These are phyloP conservation scores for Aspergillus mulundensis DNA, from an alignment of 495 filamentous ascomycete species.

Conservation along the genomic window DNA sequence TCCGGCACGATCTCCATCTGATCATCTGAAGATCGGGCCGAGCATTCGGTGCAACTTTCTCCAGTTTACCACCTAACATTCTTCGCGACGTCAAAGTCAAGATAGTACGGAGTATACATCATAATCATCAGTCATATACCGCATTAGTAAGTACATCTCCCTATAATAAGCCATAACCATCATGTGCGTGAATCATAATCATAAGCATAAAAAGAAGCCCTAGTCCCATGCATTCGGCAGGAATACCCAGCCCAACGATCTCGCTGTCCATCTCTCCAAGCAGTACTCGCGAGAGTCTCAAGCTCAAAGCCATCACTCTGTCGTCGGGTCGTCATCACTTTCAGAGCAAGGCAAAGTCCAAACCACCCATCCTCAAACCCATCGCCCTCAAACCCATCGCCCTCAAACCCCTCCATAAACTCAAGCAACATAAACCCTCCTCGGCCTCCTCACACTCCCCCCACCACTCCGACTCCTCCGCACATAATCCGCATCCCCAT, in stretches of 20 bases:
- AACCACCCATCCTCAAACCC: not conserved
- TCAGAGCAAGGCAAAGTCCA: too few relatives aligned
- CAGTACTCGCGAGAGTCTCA: too few relatives aligned
- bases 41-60: not conserved
- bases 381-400: not conserved
- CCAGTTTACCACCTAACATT: not conserved
- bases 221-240: too few relatives aligned
- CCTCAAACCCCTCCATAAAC: not conserved
- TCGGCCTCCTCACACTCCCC: conserved; percentile 28
- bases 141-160: not conserved
- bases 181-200: not conserved
- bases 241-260: too few relatives aligned
- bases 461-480: not conserved
- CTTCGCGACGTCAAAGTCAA: not conserved
- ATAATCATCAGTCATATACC: conserved; percentile 1
- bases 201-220: not conserved
- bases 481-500: conserved; percentile 10
- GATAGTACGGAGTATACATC: not conserved
- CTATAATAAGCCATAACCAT: not conserved
- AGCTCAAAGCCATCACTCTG: too few relatives aligned
- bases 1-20: too few relatives aligned
- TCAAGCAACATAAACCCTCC: conserved; percentile 33
- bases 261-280: too few relatives aligned
- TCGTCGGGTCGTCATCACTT: too few relatives aligned
- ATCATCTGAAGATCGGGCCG: too few relatives aligned